Base-by-base conservation (phyloP, 257 asterid genomes). In the Gentiana straminea region DNA sequence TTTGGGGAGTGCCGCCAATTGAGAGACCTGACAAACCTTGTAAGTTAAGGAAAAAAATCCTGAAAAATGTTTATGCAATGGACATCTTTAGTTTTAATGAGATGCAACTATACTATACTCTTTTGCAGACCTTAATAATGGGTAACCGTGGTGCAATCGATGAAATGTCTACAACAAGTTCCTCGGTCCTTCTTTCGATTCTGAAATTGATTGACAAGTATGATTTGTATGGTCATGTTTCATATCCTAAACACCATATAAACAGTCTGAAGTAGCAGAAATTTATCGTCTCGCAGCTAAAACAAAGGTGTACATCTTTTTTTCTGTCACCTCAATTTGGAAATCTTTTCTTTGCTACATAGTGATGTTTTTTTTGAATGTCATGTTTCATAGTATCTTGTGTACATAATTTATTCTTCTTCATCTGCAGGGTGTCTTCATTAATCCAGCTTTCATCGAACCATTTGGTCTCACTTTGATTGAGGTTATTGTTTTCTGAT, bases 391-490 rank as follows among this genome's bases (percentile, higher is more conserved):
- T 49, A 8, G 13, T n/a, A 15, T 32, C 44, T 38, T 35, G 41
- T 38, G 65, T 51, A 35, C 63, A 33, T 66, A 49, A 66, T 44
- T 49, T 54, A 9, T 10, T 45, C 44, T 55, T 6, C 15, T 39
- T 39, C 51, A 55, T 63, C 65, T 65, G 71, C 64, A 85, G 95
- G 95, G 95, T 45, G 95, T 86, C 63, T 86, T 86, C 75, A 82
- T 86, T 62, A 86, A 86, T 75, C 95, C 93, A 55, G 95, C 95
- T 60, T 86, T 76, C 50, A 83, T 86, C 3, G 95, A 85, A 73
- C 95, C 95, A 49, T 85, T 85, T 67, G 95, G 95, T 55, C 95
- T 85, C 69, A 85, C 95, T 52, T 71, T 85, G 68, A 82, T 85
- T 4, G 95, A 85, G 92, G 94, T 85, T 60, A 59, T 15, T 56